A percentile compares a stretch with the other conserved stretches of the same genome.
Conservation (phyloP, 441 rosid species). For the Adansonia grandidieri region DNA sequence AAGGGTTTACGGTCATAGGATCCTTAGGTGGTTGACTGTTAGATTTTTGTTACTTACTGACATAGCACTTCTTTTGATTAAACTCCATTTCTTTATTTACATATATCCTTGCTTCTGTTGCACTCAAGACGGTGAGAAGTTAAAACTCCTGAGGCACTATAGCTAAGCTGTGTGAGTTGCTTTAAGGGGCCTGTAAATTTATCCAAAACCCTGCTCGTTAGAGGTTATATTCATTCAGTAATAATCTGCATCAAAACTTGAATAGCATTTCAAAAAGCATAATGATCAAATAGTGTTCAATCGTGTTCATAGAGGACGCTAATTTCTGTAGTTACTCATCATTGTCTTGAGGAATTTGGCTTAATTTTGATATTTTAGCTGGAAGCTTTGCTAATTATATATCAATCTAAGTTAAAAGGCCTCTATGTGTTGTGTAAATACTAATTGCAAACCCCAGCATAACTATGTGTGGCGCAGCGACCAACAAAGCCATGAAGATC, state of each 20-base stretch:
- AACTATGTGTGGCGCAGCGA: slow-evolving; percentile 33
- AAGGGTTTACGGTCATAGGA: neutral
- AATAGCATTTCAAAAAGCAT: neutral
- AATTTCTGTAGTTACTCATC: neutral
- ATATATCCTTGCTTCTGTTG: neutral
- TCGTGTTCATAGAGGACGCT: neutral
- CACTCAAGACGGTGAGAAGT: neutral
- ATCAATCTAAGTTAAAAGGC: neutral
- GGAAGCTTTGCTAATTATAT: neutral
- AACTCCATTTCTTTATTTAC: slow-evolving; percentile 5
- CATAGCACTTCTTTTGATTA: neutral
- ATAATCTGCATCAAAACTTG: neutral
- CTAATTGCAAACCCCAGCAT: slow-evolving; percentile 29
- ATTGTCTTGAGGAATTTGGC: neutral
- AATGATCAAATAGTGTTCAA: neutral
- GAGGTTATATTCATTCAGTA: neutral
- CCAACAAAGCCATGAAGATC: slow-evolving; percentile 31
- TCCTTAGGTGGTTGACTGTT: no score
- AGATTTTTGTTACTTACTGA: neutral
- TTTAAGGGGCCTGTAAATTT: neutral
- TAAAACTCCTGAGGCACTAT: neutral
- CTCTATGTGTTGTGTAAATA: slow-evolving; percentile 21
- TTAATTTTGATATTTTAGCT: slow-evolving; percentile 9
- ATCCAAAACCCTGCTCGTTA: neutral
- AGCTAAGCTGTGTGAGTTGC: neutral